These are phyloP conservation scores for Nicotiana rustica DNA, from an alignment of 305 asterid genomes.

Conservation along the genomic window DNA sequence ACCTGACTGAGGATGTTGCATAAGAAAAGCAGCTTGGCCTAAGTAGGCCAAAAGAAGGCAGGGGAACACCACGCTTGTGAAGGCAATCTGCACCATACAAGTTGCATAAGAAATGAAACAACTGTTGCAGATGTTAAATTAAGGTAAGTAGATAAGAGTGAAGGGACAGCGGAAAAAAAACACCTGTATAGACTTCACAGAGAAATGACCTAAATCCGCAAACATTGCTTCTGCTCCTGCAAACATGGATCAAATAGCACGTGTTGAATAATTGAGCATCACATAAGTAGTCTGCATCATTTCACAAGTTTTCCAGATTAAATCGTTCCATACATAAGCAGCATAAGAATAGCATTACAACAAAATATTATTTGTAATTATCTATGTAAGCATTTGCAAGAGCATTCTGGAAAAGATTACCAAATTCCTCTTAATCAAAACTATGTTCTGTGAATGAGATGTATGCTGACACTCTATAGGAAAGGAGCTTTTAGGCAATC, in stretches of 20 bases:
- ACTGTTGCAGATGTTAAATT: not conserved
- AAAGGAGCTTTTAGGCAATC: not conserved
- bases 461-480: not conserved
- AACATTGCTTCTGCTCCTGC: conserved; percentile 99
- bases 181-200: conserved; percentile 96
- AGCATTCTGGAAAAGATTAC: not conserved
- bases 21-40: conserved; percentile 98
- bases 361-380: too few relatives aligned
- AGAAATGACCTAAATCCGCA: conserved; percentile 97
- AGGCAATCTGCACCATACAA: conserved; percentile 73
- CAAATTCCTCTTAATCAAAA: not conserved
- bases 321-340: not conserved
- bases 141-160: not conserved
- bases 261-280: not conserved
- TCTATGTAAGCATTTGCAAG: not conserved
- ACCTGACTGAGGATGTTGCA: conserved; percentile 68
- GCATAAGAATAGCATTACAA: not conserved
- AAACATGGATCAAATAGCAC: not conserved
- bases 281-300: not conserved
- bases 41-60: conserved; percentile 94
- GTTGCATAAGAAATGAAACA: conserved; percentile 27
- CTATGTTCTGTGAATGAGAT: not conserved
- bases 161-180: conserved; percentile 24
- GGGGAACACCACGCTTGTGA: conserved; percentile 82
- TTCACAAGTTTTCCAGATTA: not conserved